phyloP scores from a whole-genome alignment of 2,329 filamentous ascomycete genomes.

The Penicillium occitanis region DNA sequence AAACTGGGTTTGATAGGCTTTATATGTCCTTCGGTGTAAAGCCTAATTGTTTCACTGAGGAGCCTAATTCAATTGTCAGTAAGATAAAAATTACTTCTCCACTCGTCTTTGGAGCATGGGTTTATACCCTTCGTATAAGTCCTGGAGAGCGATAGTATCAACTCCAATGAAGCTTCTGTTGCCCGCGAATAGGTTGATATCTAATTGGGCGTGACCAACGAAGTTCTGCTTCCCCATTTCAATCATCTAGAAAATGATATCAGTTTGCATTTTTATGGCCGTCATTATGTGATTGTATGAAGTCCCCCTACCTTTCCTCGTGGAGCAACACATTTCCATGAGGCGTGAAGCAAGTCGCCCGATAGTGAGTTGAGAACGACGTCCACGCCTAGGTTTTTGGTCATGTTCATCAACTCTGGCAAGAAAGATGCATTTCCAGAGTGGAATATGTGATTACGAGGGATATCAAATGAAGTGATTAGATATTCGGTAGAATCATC shows the following conservation, averaged over 20 bases:
- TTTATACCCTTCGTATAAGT: neutral
- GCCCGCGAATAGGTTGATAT: slow-evolving; percentile 29
- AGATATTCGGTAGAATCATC: neutral
- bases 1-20: neutral
- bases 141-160: slow-evolving; percentile 22
- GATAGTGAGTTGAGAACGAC: slow-evolving; percentile 30
- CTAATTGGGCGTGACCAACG: slow-evolving; percentile 22
- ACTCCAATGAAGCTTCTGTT: slow-evolving; percentile 26
- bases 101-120: no score
- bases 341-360: slow-evolving; percentile 26
- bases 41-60: neutral
- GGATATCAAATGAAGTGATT: slow-evolving; percentile 24
- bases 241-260: slow-evolving; percentile 24
- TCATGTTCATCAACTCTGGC: slow-evolving; percentile 26
- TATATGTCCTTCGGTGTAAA: neutral
- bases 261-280: neutral
- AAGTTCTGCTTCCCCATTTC: slow-evolving; percentile 35
- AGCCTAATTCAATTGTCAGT: slow-evolving; percentile 11
- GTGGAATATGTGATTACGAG: slow-evolving; percentile 34
- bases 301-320: slow-evolving; percentile 24
- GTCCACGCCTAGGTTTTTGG: slow-evolving; percentile 36
- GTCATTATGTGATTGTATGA: neutral
- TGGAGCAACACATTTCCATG: slow-evolving; percentile 31
- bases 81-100: neutral
- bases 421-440: slow-evolving; percentile 29